phyloP scores from a whole-genome alignment of 371 early-diverging fungal species.

The Blakeslea trispora region DNA sequence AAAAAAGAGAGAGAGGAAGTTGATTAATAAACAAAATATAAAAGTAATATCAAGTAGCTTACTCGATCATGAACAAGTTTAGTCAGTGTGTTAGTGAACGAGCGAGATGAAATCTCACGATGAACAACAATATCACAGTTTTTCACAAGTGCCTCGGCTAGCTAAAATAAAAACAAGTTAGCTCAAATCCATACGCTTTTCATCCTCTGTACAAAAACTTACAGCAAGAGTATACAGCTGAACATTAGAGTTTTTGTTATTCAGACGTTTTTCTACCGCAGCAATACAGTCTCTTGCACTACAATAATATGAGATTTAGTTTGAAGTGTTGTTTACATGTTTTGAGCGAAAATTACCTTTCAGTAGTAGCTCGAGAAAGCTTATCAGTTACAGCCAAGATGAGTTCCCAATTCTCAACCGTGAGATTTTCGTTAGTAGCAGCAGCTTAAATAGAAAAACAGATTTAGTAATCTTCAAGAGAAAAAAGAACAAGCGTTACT shows the following conservation, averaged over 20 bases:
- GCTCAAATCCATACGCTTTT: not conserved
- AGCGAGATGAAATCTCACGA: constrained; percentile 84
- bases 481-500: not conserved
- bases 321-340: not conserved
- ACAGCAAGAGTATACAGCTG: constrained; percentile 75
- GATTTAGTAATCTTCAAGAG: not conserved
- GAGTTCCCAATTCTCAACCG: constrained; percentile 92
- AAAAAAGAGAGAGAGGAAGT: too few species aligned
- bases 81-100: constrained; percentile 81
- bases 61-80: constrained; percentile 76
- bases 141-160: constrained; percentile 86
- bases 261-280: constrained; percentile 73
- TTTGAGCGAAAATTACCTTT: constrained; percentile 32
- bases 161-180: constrained; percentile 31
- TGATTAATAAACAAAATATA: too few species aligned
- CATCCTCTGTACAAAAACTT: constrained; percentile 17
- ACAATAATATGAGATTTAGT: not conserved
- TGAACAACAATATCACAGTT: constrained; percentile 84
- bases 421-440: constrained; percentile 91
- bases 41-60: constrained; percentile 12
- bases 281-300: constrained; percentile 76
- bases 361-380: constrained; percentile 58
- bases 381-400: constrained; percentile 89
- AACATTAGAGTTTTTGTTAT: constrained; percentile 85
- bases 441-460: constrained; percentile 47